A percentile compares a stretch with the other conserved stretches of the same genome.
Conservation (phyloP, 768 basidiomycete genomes). For the Leccinum subgranulosum region DNA sequence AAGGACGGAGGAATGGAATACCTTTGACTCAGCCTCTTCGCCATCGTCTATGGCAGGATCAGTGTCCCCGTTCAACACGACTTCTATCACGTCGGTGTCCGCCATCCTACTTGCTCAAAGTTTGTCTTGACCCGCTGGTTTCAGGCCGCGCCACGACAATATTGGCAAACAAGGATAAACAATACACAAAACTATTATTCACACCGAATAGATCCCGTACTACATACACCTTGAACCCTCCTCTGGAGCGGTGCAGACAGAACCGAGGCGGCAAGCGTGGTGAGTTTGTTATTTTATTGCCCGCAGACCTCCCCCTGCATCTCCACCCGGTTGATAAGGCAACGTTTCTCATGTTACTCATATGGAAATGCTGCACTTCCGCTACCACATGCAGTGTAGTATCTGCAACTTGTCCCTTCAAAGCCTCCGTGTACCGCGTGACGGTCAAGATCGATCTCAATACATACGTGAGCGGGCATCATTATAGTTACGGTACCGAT, state of each 20-base stretch:
- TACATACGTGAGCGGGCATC: constrained; percentile 28
- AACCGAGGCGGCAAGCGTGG: no score
- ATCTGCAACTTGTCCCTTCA: constrained; percentile 7
- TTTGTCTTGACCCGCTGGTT: constrained; percentile 15
- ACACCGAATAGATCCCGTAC: not conserved
- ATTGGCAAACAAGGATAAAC: constrained; percentile 28
- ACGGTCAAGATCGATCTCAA: constrained; percentile 19
- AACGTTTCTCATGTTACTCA: not conserved
- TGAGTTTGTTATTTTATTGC: no score
- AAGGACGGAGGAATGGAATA: constrained; percentile 19
- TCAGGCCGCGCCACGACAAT: constrained; percentile 16
- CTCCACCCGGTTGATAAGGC: constrained; percentile 4
- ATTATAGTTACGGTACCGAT: constrained; percentile 32
- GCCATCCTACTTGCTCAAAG: constrained; percentile 41
- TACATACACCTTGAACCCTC: not conserved
- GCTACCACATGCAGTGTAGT: not conserved
- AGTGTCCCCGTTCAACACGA: constrained; percentile 30
- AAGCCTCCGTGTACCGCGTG: constrained; percentile 23
- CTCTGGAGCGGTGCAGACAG: not conserved
- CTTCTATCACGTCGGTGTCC: constrained; percentile 48
- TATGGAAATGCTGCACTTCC: not conserved
- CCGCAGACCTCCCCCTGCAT: not conserved
- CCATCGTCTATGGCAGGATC: constrained; percentile 47
- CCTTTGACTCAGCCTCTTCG: constrained; percentile 65
- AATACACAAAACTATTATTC: constrained; percentile 16